These are phyloP conservation scores for Saccharum officinarum DNA, from an alignment of 176 grass and related monocot species.

Conservation along the genomic window DNA sequence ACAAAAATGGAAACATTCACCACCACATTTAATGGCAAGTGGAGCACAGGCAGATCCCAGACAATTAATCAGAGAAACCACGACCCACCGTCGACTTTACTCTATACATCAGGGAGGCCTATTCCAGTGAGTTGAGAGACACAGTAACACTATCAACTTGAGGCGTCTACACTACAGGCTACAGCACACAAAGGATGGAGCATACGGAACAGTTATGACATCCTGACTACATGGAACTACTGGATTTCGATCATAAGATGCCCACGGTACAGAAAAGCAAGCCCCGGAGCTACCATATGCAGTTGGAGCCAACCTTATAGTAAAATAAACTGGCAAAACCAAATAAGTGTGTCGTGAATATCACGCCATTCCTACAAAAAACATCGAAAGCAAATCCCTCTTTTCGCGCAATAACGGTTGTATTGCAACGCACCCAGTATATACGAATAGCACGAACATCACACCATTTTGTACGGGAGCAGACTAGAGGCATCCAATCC, in stretches of 20 bases:
- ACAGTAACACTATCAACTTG: neutral
- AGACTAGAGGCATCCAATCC: neutral
- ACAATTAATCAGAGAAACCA: conserved; percentile 9
- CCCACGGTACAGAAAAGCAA: neutral
- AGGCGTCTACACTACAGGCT: neutral
- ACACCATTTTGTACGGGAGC: neutral
- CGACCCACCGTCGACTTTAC: neutral
- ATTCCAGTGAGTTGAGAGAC: conserved; percentile 2
- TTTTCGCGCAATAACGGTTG: neutral
- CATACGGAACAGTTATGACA: neutral
- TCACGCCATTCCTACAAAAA: neutral
- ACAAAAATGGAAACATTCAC: conserved; percentile 30
- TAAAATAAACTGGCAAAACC: neutral
- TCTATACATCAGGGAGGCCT: conserved; percentile 3
- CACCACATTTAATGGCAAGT: conserved; percentile 29
- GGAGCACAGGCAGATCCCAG: conserved; percentile 2
- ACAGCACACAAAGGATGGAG: neutral
- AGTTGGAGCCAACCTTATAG: neutral
- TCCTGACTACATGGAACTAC: conserved; percentile 17
- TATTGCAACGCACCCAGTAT: neutral
- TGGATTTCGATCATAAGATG: conserved; percentile 1
- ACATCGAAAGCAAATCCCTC: neutral
- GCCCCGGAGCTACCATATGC: neutral
- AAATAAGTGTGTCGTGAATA: neutral
- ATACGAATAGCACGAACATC: neutral